Evolutionary conservation across 805 yeast genomes (phyloP).

Genomic region (Candida montana): DNA sequence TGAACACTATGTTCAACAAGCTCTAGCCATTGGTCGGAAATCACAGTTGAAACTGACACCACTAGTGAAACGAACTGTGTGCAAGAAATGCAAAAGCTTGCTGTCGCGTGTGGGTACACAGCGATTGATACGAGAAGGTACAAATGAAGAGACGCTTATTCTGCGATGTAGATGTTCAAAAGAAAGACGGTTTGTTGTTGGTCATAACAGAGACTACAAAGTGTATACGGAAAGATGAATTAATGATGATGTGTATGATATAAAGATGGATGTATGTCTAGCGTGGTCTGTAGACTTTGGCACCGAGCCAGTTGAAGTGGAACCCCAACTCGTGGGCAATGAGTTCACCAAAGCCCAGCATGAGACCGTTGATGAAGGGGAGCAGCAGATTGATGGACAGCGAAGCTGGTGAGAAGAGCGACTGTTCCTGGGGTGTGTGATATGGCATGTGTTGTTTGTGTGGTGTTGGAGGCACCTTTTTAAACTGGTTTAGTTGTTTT

Average conservation of each 20-base stretch:
- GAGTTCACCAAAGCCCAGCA: slow-evolving; percentile 95
- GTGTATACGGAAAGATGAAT: slow-evolving; percentile 32
- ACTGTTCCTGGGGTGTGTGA: background rate
- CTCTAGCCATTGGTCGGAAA: slow-evolving; percentile 39
- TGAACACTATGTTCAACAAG: background rate
- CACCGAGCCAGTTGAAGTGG: slow-evolving; percentile 69
- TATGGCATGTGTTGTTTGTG: background rate
- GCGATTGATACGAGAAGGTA: slow-evolving; percentile 39
- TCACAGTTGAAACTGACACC: slow-evolving; percentile 35
- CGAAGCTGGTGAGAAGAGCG: slow-evolving; percentile 5
- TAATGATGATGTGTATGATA: background rate
- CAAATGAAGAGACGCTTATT: slow-evolving; percentile 42
- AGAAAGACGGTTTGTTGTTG: slow-evolving; percentile 57
- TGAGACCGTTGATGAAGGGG: slow-evolving; percentile 89
- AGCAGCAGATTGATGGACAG: slow-evolving; percentile 70
- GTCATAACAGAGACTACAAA: slow-evolving; percentile 43
- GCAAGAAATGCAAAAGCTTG: slow-evolving; percentile 58
- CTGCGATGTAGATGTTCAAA: slow-evolving; percentile 49
- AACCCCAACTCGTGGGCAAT: slow-evolving; percentile 90
- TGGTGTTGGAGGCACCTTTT: background rate
- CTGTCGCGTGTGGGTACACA: slow-evolving; percentile 44
- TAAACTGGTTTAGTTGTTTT: too few species aligned
- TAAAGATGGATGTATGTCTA: background rate
- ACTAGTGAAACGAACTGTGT: slow-evolving; percentile 56
- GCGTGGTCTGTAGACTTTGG: slow-evolving; percentile 38